Evolutionary conservation across 495 filamentous ascomycete species (phyloP), one percentile per base, ranked within the genome.

Genomic region (Hypoxylon cercidicola): DNA sequence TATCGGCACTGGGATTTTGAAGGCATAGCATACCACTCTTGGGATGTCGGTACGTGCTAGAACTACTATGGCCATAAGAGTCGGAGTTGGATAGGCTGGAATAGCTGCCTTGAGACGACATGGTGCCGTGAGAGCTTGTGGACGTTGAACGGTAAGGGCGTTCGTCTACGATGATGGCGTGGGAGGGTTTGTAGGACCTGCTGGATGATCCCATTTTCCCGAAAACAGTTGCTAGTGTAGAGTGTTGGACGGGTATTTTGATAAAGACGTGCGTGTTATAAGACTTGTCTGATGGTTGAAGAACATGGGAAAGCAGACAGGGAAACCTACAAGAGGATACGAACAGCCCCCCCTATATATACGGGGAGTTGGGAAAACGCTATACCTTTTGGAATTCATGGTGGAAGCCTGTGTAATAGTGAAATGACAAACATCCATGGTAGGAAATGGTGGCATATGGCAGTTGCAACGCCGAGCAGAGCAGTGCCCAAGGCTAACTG

Each of bases 401-500:
- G 32, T 20, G 45, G 37, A n/a, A 47, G 53, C 59, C 43, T 40
- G 55, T 51, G 45, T 28, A 37, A 64, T 16, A 44, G 34, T 12
- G 53, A 44, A 45, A 39, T 50, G 35, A 35, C 59, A 60, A 58
- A 52, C 49, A 49, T 37, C 20, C 25, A 28, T 35, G 35, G 34
- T 35, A 52, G 35, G 2, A 28, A 1, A 18, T 20, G 9, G 40
- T 43, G 37, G 13, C 15, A 40, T 40, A n/a, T 19, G 11, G 46
- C 16, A 49, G 28, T 20, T 47, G 48, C 53, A 64, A 52, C 61
- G 47, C 25, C 15, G n/a, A 50, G 18, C 10, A 28, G 52, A 68
- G 60, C 65, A 63, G 45, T 60, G 65, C 65, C 65, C 34, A 30
- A 63, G 55, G 60, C 65, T 40, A 55, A 68, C 60, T 57, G 44